Evolutionary conservation across 352 stramenopile genomes (phyloP), one percentile per base, ranked within the genome.

Genomic region (Hyaloperonospora arabidopsidis): DNA sequence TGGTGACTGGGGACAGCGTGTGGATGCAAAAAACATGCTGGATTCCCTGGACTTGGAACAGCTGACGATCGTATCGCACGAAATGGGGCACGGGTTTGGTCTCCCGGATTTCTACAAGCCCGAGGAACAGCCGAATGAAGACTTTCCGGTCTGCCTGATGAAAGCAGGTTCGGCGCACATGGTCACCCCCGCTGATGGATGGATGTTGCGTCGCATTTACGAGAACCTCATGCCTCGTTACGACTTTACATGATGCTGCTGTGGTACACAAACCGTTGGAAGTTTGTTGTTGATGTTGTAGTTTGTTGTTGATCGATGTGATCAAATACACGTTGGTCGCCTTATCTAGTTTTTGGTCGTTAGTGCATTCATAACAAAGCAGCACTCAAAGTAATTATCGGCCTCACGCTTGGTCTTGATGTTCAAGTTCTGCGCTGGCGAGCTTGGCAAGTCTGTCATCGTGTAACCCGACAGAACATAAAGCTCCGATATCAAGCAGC

Each of bases 71-170:
- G 69, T 78, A 22, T 47, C 69, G 2, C 69, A 78, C 45, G 65
- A 78, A 49, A 78, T 78, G 28, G 65, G 69, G 14, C 69, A 78
- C 44, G 69, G 58, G 7, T 65, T 65, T 34, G 58, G 58, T 2
- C 47, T 65, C 10, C 58, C 52, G 10, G 52, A 61, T 29, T 65
- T 65, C 40, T 65, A 65, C 34, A 25, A 65, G 36, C 15, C 58
- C 40, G 54, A 40, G 0, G 58, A 61, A 28, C 19, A 61, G 41
- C 58, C 58, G 5, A 52, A 35, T n/a, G 19, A 53, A 25, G 47
- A 61, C 34, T 65, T 65, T 35, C 58, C 52, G 13, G 22, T 47
- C 40, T 65, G 58, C 19, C 54, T 65, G 47, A 71, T 71, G 63
- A 56, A 56, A 29, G 54, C 59, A 38, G 59, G 63, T 0, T 47